These are phyloP conservation scores for Rutstroemia sp. DNA, from an alignment of 2,329 filamentous ascomycete genomes.

Conservation along the genomic window DNA sequence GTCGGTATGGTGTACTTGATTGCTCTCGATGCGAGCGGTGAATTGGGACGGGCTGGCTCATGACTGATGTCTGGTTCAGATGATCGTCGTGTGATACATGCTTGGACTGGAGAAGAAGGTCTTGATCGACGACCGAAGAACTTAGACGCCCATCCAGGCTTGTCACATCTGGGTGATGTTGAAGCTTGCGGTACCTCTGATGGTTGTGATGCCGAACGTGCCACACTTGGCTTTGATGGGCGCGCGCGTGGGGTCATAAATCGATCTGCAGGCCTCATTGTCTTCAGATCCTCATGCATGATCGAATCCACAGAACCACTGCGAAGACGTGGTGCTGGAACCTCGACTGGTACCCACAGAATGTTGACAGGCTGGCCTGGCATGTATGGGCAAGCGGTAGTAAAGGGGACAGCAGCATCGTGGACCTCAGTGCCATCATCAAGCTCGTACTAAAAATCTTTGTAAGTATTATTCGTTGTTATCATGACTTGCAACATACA, in stretches of 20 bases:
- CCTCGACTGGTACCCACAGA: constrained; percentile 69
- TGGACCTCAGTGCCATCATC: constrained; percentile 71
- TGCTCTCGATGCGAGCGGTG: background rate
- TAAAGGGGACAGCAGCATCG: constrained; percentile 65
- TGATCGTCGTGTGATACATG: background rate
- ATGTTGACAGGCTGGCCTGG: constrained; percentile 86
- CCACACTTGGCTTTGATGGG: constrained; percentile 39
- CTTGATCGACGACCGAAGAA: constrained; percentile 3
- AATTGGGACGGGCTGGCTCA: constrained; percentile 10
- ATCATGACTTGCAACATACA: constrained; percentile 46
- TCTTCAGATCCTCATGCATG: constrained; percentile 53
- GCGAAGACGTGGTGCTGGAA: constrained; percentile 47
- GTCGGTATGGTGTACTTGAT: background rate
- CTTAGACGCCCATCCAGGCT: constrained; percentile 8
- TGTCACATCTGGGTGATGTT: constrained; percentile 8
- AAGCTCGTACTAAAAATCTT: constrained; percentile 62
- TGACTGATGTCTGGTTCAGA: background rate
- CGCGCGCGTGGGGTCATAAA: constrained; percentile 62
- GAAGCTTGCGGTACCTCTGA: background rate
- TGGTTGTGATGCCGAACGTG: constrained; percentile 22
- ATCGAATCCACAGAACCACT: constrained; percentile 60
- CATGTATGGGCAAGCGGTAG: constrained; percentile 74
- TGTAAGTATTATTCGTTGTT: constrained; percentile 19
- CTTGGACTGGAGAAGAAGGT: constrained; percentile 30
- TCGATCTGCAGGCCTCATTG: constrained; percentile 72